Percentiles rank a stretch among this genome's conserved stretches.
Evolutionary conservation across 352 stramenopile genomes (phyloP).

Genomic region (Pythium aquatile): DNA sequence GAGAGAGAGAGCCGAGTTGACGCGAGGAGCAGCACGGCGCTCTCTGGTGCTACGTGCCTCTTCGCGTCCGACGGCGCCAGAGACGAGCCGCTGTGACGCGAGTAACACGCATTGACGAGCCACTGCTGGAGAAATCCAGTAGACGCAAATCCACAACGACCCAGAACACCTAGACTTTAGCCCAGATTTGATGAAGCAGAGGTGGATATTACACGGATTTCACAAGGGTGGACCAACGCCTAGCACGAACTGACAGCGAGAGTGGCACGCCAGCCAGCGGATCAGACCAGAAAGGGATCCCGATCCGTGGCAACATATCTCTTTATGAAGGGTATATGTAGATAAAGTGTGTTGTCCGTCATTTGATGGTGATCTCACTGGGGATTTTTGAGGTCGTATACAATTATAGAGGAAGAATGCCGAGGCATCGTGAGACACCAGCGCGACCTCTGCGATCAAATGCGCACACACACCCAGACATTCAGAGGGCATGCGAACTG

Average conservation of each 20-base stretch:
- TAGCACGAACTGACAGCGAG: slow-evolving; percentile 1
- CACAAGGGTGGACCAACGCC: slow-evolving; percentile 1
- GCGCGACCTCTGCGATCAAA: background rate
- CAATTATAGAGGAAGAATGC: no score
- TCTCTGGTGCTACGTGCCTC: slow-evolving; percentile 9
- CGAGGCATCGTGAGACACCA: background rate
- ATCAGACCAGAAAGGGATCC: background rate
- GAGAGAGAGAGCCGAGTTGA: background rate
- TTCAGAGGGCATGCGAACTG: background rate
- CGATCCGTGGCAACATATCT: background rate
- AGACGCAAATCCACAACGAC: background rate
- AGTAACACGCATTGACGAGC: slow-evolving; percentile 24
- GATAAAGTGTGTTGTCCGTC: background rate
- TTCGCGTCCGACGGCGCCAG: slow-evolving; percentile 5
- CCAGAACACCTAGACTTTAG: background rate
- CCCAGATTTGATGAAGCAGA: background rate
- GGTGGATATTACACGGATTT: slow-evolving; percentile 7
- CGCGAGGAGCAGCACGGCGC: background rate
- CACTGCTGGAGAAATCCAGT: slow-evolving; percentile 13
- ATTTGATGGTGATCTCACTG: background rate
- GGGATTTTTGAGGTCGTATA: background rate
- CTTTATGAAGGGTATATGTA: background rate
- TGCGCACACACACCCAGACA: background rate
- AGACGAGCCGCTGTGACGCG: slow-evolving; percentile 13
- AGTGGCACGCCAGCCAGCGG: background rate